Evolutionary conservation across 1,284 basidiomycete genomes (phyloP).

Genomic region (Fomitopsis betulina): DNA sequence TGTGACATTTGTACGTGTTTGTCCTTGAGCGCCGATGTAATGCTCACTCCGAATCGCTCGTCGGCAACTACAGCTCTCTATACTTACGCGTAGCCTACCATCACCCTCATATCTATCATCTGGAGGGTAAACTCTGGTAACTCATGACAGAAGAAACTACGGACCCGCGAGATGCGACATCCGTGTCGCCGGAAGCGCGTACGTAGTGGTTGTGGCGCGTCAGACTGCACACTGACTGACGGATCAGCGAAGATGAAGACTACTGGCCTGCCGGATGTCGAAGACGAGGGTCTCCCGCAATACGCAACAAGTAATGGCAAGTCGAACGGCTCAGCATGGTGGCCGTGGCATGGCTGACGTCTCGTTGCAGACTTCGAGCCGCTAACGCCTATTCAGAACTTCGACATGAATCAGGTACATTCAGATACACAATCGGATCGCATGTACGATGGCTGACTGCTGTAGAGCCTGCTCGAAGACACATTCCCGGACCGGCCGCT

Average conservation of each 20-base stretch:
- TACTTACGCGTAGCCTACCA: too few species aligned
- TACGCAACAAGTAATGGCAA: constrained; percentile 4
- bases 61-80: too few species aligned
- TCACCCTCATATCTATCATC: too few species aligned
- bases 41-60: too few species aligned
- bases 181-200: constrained; percentile 19
- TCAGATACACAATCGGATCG: background rate
- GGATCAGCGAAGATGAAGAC: constrained; percentile 8
- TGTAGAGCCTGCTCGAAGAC: constrained; percentile 11
- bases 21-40: too few species aligned
- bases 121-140: too few species aligned
- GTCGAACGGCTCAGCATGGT: background rate
- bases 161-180: background rate
- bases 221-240: background rate
- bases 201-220: constrained; percentile 4
- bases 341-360: background rate
- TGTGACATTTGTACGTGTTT: too few species aligned
- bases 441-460: background rate
- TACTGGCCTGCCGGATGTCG: constrained; percentile 16
- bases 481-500: constrained; percentile 41
- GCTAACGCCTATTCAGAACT: constrained; percentile 5
- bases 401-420: constrained; percentile 13
- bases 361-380: constrained; percentile 3
- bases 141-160: background rate
- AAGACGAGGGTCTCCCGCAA: background rate